Percentiles rank a stretch among this genome's conserved stretches.
Evolutionary conservation across 129 eudicot genomes (phyloP).

Genomic region (Pittosporum tobira): DNA sequence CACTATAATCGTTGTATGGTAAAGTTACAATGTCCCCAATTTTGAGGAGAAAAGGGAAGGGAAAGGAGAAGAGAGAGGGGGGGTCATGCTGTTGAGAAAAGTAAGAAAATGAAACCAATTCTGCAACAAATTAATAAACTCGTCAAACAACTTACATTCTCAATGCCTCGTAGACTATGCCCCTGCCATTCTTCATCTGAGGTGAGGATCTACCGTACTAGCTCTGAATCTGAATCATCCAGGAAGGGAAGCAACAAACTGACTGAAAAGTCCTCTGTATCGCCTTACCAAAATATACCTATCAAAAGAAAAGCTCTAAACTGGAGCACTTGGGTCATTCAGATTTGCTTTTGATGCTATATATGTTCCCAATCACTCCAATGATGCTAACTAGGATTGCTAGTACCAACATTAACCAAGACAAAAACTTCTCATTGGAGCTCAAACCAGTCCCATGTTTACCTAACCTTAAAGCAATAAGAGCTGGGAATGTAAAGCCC

Average conservation of each 20-base stretch:
- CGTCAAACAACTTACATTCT: constrained; percentile 1
- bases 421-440: constrained; percentile 46
- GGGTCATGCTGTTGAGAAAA: neutral
- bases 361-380: constrained; percentile 78
- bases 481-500: constrained; percentile 86
- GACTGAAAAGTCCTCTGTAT: constrained; percentile 3
- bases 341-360: constrained; percentile 43
- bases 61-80: neutral
- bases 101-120: neutral
- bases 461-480: constrained; percentile 69
- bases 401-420: constrained; percentile 72
- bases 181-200: constrained; percentile 4
- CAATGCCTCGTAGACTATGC: neutral
- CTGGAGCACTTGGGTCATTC: constrained; percentile 21
- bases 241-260: neutral
- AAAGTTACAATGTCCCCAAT: constrained; percentile 18
- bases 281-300: constrained; percentile 8
- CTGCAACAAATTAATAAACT: constrained; percentile 5
- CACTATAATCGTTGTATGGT: constrained; percentile 12
- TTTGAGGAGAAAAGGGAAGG: neutral
- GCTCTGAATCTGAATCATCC: neutral
- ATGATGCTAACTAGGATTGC: constrained; percentile 66
- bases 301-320: constrained; percentile 11
- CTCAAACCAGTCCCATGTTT: constrained; percentile 55
- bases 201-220: neutral